Conservation (phyloP, 1,284 basidiomycete species). For the Mycosarcoma maydis region DNA sequence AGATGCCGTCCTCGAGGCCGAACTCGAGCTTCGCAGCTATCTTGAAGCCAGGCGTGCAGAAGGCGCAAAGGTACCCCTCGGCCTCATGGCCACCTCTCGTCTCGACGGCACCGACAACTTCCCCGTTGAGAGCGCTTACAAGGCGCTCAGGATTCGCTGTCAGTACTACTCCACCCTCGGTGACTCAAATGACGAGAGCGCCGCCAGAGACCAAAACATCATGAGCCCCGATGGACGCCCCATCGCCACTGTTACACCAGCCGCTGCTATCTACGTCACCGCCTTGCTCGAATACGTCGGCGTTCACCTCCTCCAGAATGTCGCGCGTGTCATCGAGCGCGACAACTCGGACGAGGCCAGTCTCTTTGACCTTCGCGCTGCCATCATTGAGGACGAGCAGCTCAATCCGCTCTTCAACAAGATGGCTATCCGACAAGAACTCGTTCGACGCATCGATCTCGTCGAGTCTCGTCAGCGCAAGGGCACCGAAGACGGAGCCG, state of each 20-base stretch:
- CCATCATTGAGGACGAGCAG: slow-evolving; percentile 59
- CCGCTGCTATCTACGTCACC: slow-evolving; percentile 62
- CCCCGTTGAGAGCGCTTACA: slow-evolving; percentile 57
- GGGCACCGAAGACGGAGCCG: slow-evolving; percentile 12
- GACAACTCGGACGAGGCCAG: slow-evolving; percentile 62
- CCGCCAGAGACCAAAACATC: slow-evolving; percentile 55
- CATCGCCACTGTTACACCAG: slow-evolving; percentile 62
- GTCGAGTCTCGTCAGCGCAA: slow-evolving; percentile 25
- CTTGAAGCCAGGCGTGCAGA: slow-evolving; percentile 57
- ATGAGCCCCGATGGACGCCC: slow-evolving; percentile 61
- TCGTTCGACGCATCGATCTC: slow-evolving; percentile 33
- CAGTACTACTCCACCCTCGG: slow-evolving; percentile 60
- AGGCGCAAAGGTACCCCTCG: slow-evolving; percentile 57
- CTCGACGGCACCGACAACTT: slow-evolving; percentile 58
- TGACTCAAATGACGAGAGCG: slow-evolving; percentile 51
- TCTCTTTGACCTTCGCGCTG: slow-evolving; percentile 53
- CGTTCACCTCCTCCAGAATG: slow-evolving; percentile 55
- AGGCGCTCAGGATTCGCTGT: slow-evolving; percentile 52
- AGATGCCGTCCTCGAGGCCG: slow-evolving; percentile 61
- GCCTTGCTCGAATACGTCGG: slow-evolving; percentile 60
- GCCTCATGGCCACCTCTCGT: slow-evolving; percentile 58
- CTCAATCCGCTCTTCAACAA: slow-evolving; percentile 43
- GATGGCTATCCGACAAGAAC: slow-evolving; percentile 41
- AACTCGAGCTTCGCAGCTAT: slow-evolving; percentile 59
- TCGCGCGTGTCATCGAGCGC: slow-evolving; percentile 58